Base-by-base conservation (phyloP, 2,329 filamentous ascomycete genomes). In the Fusarium euwallaceae region DNA sequence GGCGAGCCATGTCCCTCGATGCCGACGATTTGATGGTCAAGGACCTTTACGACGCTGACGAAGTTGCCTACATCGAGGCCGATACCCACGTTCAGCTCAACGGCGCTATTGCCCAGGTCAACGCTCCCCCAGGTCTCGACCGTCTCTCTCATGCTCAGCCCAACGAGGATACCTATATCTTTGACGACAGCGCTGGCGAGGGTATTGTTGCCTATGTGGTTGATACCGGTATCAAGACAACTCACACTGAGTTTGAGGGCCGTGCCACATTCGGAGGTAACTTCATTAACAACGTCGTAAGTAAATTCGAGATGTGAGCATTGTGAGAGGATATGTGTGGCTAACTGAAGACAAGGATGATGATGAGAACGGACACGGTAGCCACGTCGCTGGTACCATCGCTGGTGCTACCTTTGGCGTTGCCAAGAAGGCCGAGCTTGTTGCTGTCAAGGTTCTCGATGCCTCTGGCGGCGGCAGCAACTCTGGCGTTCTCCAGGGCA, bases 131-230 rank as follows among this genome's bases (percentile, higher is more conserved):
- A 10, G 89, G 89, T 17, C 84, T 92, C 29, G 83, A 84, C 51
- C 88, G 89, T 45, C 76, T 91, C 62, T 91, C 89, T 59, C 83
- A 87, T 78, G 74, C 82, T 27, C 60, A 78, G 14, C 70, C 81
- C 20, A 84, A 81, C 45, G 65, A 74, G 32, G 65, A 77, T 37
- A 73, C 77, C 16, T 84, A 84, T 78, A 75, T 87, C 61, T 91
- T 89, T 71, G 88, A 91, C 78, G 81, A 82, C 66, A 84, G 83
- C 14, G 87, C 86, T 24, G 89, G 89, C 36, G 67, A 85, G 72
- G 88, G 87, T n/a, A 88, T 90, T 75, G 91, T 88, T 24, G 88
- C 87, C 32, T 93, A 90, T 79, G 83, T 93, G 27, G 87, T 93
- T 45, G 92, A 93, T 81, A 92, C 91, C 7, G 92, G 92, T 74